A percentile compares a stretch with the other conserved stretches of the same genome.
Evolutionary conservation across 495 filamentous ascomycete species (phyloP).

Genomic region (Talaromyces trachyspermus): DNA sequence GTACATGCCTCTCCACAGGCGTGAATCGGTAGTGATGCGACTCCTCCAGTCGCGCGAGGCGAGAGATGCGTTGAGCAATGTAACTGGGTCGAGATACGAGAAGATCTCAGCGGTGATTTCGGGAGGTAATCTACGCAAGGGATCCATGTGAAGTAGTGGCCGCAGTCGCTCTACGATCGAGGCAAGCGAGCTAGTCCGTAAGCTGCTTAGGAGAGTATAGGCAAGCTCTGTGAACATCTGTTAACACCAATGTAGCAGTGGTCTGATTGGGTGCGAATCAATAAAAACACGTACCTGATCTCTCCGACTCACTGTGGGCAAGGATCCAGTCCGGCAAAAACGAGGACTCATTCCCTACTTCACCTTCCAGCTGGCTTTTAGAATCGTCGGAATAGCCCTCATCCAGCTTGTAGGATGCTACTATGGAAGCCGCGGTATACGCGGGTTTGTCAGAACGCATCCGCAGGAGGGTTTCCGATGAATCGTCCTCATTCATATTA

Average conservation of each 20-base stretch:
- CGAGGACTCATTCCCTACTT: constrained; percentile 30
- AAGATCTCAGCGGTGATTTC: constrained; percentile 87
- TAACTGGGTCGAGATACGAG: constrained; percentile 69
- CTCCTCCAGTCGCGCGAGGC: constrained; percentile 76
- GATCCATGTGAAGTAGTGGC: constrained; percentile 84
- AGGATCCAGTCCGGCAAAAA: constrained; percentile 47
- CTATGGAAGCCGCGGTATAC: constrained; percentile 27
- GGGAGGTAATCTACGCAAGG: constrained; percentile 72
- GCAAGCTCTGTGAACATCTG: constrained; percentile 32
- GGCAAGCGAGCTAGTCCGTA: constrained; percentile 68
- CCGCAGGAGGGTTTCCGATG: background rate
- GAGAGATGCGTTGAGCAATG: constrained; percentile 68
- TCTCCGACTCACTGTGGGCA: constrained; percentile 43
- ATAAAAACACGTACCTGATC: constrained; percentile 40
- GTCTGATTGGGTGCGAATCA: background rate
- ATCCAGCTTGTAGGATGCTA: constrained; percentile 47
- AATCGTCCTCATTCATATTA: background rate
- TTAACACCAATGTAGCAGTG: background rate
- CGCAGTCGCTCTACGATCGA: constrained; percentile 70
- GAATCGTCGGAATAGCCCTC: constrained; percentile 64
- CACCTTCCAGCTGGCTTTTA: constrained; percentile 46
- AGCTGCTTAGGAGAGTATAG: constrained; percentile 55
- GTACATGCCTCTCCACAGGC: constrained; percentile 80
- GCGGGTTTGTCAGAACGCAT: constrained; percentile 13
- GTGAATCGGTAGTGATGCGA: constrained; percentile 72